Conservation (phyloP, 1,284 basidiomycete genomes). For the Ceratobasidium sp. region DNA sequence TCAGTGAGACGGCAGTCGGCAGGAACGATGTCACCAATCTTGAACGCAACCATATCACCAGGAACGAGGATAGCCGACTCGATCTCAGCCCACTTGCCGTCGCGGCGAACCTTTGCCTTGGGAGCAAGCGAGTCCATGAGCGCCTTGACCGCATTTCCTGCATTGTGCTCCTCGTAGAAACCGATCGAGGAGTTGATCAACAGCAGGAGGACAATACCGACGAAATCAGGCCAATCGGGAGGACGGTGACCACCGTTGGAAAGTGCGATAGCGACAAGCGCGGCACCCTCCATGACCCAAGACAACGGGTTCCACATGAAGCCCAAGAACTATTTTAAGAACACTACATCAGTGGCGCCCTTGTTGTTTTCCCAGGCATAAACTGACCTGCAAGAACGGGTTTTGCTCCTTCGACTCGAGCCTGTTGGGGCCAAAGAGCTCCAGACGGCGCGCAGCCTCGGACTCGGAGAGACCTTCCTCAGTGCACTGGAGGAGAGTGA, state of each 20-base stretch:
- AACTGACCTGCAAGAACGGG: conserved; percentile 77
- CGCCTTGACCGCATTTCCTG: conserved; percentile 98
- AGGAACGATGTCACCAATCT: conserved; percentile 97
- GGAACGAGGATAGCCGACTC: conserved; percentile 90
- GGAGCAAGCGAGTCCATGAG: conserved; percentile 99
- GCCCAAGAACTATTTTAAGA: conserved; percentile 78
- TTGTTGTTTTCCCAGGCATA: conserved; percentile 14
- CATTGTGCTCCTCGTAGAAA: conserved; percentile 97
- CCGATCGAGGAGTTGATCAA: conserved; percentile 97
- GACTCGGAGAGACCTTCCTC: conserved; percentile 80
- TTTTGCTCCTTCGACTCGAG: conserved; percentile 92
- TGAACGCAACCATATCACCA: conserved; percentile 95
- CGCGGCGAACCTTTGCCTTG: conserved; percentile 92
- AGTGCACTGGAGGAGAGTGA: conserved; percentile 91
- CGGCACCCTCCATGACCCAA: conserved; percentile 99
- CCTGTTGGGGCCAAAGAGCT: conserved; percentile 96
- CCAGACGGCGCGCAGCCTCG: conserved; percentile 88
- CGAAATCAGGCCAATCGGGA: conserved; percentile 97
- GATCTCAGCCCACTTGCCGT: conserved; percentile 85
- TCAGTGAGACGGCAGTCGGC: conserved; percentile 96
- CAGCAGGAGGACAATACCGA: conserved; percentile 92
- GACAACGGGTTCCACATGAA: conserved; percentile 99
- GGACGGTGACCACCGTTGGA: conserved; percentile 90
- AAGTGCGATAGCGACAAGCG: conserved; percentile 94
- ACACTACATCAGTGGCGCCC: conserved; percentile 48